phyloP scores from a whole-genome alignment of 2,329 filamentous ascomycete genomes.

The Penicillium aurantiogriseum region DNA sequence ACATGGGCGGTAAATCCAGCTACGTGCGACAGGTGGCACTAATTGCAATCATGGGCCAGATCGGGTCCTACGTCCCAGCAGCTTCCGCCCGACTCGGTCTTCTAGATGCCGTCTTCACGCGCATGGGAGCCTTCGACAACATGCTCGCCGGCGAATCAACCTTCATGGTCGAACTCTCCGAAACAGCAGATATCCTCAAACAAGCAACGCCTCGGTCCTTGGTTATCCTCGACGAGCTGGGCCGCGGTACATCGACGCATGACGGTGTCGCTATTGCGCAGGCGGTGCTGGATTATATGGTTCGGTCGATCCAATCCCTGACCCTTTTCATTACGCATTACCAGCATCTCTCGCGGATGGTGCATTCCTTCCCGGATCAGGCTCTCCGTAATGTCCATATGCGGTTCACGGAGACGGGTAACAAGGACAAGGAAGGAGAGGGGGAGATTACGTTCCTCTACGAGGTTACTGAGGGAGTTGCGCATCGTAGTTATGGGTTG shows the following conservation, averaged over 20 bases:
- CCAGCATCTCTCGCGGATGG: constrained; percentile 76
- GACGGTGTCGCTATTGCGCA: constrained; percentile 96
- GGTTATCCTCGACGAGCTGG: constrained; percentile 91
- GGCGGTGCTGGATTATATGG: constrained; percentile 81
- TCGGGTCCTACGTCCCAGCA: constrained; percentile 91
- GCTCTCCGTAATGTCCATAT: constrained; percentile 89
- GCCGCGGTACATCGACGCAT: constrained; percentile 88
- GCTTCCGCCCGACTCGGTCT: constrained; percentile 71
- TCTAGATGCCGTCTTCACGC: constrained; percentile 87
- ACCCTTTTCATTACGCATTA: constrained; percentile 98
- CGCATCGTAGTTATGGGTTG: constrained; percentile 88
- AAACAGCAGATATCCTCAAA: constrained; percentile 88
- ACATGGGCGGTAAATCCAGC: constrained; percentile 99
- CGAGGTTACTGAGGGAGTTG: constrained; percentile 84
- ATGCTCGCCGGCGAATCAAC: constrained; percentile 92
- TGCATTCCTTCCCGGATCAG: constrained; percentile 62
- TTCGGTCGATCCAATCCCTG: constrained; percentile 69
- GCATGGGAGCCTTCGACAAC: constrained; percentile 95
- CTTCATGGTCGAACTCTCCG: constrained; percentile 96
- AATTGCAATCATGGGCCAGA: constrained; percentile 88
- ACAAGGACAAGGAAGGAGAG: constrained; percentile 62
- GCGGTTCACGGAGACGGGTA: constrained; percentile 66
- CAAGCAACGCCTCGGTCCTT: constrained; percentile 80
- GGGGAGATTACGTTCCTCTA: constrained; percentile 93
- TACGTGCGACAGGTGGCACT: constrained; percentile 92